Evolutionary conservation across 169 alveolate species (phyloP).

Genomic region (Hammondia hammondi): DNA sequence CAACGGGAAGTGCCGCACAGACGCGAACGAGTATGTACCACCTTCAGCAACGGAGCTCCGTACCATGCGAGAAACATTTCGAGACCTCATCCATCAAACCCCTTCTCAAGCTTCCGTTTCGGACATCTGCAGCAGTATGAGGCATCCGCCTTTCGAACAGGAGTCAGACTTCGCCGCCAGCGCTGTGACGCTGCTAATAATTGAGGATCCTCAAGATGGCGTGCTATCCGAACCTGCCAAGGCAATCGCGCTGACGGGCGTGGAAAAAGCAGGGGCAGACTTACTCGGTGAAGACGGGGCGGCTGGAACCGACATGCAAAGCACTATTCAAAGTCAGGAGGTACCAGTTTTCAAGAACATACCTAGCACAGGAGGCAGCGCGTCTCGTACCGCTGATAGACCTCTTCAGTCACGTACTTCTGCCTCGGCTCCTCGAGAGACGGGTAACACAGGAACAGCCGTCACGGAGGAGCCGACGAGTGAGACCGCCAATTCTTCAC

Average conservation of each 20-base stretch:
- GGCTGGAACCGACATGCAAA: background rate
- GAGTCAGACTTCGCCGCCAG: background rate
- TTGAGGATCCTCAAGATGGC: background rate
- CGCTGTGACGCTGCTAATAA: background rate
- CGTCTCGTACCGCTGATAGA: background rate
- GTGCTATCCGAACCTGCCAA: background rate
- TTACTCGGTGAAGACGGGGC: background rate
- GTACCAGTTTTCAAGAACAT: background rate
- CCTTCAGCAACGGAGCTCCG: background rate
- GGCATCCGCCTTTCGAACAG: background rate
- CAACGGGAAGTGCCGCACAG: background rate
- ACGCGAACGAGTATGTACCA: background rate
- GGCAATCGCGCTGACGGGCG: constrained; percentile 28
- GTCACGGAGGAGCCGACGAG: background rate
- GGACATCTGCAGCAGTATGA: constrained; percentile 5
- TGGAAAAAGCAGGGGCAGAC: background rate
- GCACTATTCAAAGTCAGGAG: background rate
- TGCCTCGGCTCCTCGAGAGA: no score
- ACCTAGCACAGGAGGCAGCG: background rate
- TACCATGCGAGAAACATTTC: constrained; percentile 17
- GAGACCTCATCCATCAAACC: background rate
- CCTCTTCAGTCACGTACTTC: no score
- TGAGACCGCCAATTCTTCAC: background rate
- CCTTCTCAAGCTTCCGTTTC: background rate
- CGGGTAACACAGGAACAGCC: no score